Evolutionary conservation across 2,329 filamentous ascomycete genomes (phyloP), one percentile per base, ranked within the genome.

Genomic region (Onygena corvina): DNA sequence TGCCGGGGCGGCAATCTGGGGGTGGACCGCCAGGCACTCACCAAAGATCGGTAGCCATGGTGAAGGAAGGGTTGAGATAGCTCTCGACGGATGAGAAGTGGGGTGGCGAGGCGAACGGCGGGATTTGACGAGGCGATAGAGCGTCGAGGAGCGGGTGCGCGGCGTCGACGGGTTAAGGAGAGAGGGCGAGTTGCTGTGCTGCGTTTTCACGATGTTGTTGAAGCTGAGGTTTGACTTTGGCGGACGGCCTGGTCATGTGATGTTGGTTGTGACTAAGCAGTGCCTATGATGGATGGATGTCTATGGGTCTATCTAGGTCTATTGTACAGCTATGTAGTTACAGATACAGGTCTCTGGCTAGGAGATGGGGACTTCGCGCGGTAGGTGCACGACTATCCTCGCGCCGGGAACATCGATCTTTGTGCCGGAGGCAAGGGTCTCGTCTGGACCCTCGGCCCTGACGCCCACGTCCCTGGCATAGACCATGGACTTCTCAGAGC

Each of bases 401-500:
- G 54, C 52, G 20, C 54, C 53, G 27, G 54, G 54, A 36, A 54
- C 52, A 47, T 55, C 53, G 23, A 56, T 56, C 29, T 56, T 56
- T 6, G 54, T 56, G 16, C 51, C 51, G 23, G 35, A 50, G n/a
- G 25, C 35, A n/a, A 38, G 25, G 33, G 4, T 14, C 2, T 46
- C 30, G 25, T 12, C 8, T 16, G n/a, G 33, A 12, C 12, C n/a
- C 33, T 44, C 23, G n/a, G 36, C 20, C 2, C 14, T 4, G 36
- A 27, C n/a, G 18, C 36, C 21, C 3, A 27, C n/a, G 3, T 12
- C 18, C 21, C n/a, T 16, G 14, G 44, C 42, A 25, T 55, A 54
- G 52, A 58, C 61, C 45, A 69, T 64, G 14, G 62, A 61, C 40
- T 64, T 67, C 49, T 68, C 66, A 4, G 67, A 67, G 40, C 68